Evolutionary conservation across 192 early-diverging fungal species (phyloP).

Genomic region (Coemansia sp.): DNA sequence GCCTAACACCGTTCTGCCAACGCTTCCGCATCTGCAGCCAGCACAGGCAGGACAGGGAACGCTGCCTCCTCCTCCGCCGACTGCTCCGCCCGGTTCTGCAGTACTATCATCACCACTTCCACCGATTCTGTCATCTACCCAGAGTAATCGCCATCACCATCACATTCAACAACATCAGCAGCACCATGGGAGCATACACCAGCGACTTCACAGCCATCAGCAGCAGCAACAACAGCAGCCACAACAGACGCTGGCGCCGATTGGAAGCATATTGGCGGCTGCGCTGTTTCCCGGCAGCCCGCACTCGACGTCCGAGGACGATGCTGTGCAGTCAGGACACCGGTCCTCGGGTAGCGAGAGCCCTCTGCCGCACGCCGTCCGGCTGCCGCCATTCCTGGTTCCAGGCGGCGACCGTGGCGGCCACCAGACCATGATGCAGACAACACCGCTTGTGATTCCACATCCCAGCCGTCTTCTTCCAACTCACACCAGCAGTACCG

Average conservation of each 20-base stretch:
- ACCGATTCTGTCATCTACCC: conserved; percentile 32
- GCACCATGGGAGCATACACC: conserved; percentile 15
- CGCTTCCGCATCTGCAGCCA: conserved; percentile 48
- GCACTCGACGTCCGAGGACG: conserved; percentile 41
- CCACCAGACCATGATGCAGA: conserved; percentile 51
- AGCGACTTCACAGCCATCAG: conserved; percentile 10
- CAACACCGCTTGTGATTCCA: conserved; percentile 49
- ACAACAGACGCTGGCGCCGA: conserved; percentile 37
- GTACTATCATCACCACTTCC: conserved; percentile 25
- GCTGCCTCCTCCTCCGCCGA: conserved; percentile 48
- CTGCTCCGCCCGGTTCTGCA: conserved; percentile 14
- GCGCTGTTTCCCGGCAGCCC: conserved; percentile 54
- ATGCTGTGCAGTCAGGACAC: conserved; percentile 40
- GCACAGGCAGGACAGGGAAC: conserved; percentile 44
- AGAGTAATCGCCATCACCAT: conserved; percentile 11
- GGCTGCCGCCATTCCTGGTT: conserved; percentile 46
- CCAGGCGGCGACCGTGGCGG: conserved; percentile 51
- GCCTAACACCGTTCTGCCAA: conserved; percentile 31
- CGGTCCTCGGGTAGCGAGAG: conserved; percentile 55
- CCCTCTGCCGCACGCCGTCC: conserved; percentile 38
- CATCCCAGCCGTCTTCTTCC: conserved; percentile 33
- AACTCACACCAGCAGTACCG: neutral
- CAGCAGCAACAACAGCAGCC: conserved; percentile 19
- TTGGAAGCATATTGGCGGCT: conserved; percentile 43
- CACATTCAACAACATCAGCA: conserved; percentile 17